Conservation (phyloP, 176 grass and related monocot species). For the Saccharum spontaneum region DNA sequence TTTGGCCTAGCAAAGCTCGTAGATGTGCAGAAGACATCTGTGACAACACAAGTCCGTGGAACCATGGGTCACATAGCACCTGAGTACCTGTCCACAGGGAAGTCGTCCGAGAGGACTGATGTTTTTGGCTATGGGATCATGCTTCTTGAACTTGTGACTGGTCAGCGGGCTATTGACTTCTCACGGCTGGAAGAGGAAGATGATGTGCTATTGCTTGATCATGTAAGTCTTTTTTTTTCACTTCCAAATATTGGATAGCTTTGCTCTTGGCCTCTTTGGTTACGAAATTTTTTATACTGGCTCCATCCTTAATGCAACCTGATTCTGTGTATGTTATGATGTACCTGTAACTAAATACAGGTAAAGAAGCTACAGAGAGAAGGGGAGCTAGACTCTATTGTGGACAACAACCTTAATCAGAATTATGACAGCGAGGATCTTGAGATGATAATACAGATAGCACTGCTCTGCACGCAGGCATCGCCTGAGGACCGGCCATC, state of each 20-base stretch:
- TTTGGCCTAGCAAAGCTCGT: conserved; percentile 87
- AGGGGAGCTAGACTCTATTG: conserved; percentile 59
- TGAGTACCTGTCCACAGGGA: conserved; percentile 88
- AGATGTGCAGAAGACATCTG: conserved; percentile 85
- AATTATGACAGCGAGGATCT: conserved; percentile 48
- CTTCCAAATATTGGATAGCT: not conserved
- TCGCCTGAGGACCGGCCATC: conserved; percentile 78
- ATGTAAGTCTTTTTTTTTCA: conserved; percentile 40
- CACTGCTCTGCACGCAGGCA: conserved; percentile 71
- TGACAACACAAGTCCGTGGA: conserved; percentile 86
- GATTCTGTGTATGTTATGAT: conserved; percentile 1
- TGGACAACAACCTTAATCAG: conserved; percentile 60
- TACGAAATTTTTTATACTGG: not conserved
- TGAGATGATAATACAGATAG: conserved; percentile 77
- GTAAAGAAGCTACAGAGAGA: conserved; percentile 89
- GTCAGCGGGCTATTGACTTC: conserved; percentile 82
- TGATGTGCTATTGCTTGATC: conserved; percentile 82
- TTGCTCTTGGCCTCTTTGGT: not conserved
- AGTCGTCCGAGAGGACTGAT: conserved; percentile 78
- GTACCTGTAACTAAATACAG: conserved; percentile 31
- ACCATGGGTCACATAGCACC: conserved; percentile 96
- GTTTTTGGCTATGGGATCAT: conserved; percentile 94
- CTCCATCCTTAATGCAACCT: not conserved
- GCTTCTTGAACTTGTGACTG: conserved; percentile 90
- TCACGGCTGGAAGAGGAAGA: conserved; percentile 84